phyloP scores from a whole-genome alignment of 2,329 filamentous ascomycete genomes.

The Cadophora luteo-olivacea region DNA sequence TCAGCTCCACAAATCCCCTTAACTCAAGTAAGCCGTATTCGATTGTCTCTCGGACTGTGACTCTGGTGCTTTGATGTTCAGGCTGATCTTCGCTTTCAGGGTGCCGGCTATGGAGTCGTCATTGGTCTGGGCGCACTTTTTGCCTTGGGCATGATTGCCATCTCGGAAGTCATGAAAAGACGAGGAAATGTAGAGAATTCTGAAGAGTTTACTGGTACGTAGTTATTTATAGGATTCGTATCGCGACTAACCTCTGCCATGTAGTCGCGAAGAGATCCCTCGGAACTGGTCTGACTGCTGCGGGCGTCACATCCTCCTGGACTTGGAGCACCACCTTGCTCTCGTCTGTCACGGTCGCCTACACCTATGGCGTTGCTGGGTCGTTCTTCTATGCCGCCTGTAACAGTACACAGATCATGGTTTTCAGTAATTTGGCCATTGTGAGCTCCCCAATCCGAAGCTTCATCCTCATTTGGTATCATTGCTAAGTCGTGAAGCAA shows the following conservation, averaged over 20 bases:
- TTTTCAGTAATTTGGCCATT: constrained; percentile 24
- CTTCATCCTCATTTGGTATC: background rate
- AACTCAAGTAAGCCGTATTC: constrained; percentile 15
- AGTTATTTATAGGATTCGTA: background rate
- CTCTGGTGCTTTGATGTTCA: background rate
- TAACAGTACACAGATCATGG: constrained; percentile 27
- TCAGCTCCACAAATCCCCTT: constrained; percentile 14
- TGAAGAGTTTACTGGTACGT: constrained; percentile 23
- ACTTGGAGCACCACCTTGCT: constrained; percentile 71
- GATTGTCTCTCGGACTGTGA: background rate
- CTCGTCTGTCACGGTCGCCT: constrained; percentile 19
- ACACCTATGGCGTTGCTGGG: constrained; percentile 24
- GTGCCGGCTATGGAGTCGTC: constrained; percentile 63
- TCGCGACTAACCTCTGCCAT: constrained; percentile 53
- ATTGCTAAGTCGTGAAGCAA: constrained; percentile 46
- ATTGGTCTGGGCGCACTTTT: constrained; percentile 65
- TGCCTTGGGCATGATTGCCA: constrained; percentile 63
- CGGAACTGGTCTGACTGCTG: constrained; percentile 84
- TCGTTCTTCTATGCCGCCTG: constrained; percentile 25
- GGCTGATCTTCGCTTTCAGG: constrained; percentile 5
- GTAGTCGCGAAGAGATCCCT: constrained; percentile 84
- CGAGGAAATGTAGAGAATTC: constrained; percentile 24
- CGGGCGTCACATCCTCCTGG: constrained; percentile 88
- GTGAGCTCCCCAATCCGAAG: background rate
- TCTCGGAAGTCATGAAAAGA: constrained; percentile 20